phyloP scores from a whole-genome alignment of 768 basidiomycete genomes.

The Agrocybe praecox region DNA sequence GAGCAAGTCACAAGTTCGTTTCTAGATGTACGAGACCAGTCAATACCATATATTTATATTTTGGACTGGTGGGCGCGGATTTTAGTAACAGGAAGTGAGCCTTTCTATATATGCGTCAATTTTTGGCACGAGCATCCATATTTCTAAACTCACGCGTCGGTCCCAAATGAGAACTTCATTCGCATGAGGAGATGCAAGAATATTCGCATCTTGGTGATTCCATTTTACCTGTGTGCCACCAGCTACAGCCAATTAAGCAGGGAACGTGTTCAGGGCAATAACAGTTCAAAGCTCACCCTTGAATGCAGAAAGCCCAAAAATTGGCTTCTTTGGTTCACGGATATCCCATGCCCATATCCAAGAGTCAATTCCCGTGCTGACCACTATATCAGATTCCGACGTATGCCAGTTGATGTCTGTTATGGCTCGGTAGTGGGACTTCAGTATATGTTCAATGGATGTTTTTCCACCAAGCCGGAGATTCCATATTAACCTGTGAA shows the following conservation, averaged over 20 bases:
- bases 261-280: not conserved
- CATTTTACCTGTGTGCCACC: constrained; percentile 97
- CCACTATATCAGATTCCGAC: constrained; percentile 79
- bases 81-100: constrained; percentile 74
- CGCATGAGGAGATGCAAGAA: constrained; percentile 88
- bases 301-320: constrained; percentile 65
- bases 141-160: constrained; percentile 61
- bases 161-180: constrained; percentile 95
- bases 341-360: constrained; percentile 97
- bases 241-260: constrained; percentile 40
- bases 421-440: constrained; percentile 92
- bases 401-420: constrained; percentile 99
- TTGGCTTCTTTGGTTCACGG: constrained; percentile 66
- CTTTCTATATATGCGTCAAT: constrained; percentile 62
- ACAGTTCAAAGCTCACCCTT: constrained; percentile 35
- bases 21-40: constrained; percentile 82
- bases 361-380: constrained; percentile 91
- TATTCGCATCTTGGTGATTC: constrained; percentile 85
- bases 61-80: constrained; percentile 87
- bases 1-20: constrained; percentile 93
- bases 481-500: constrained; percentile 87
- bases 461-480: constrained; percentile 72
- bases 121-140: not conserved
- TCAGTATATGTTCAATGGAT: constrained; percentile 82
- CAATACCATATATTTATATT: constrained; percentile 98